Evolutionary conservation across 768 basidiomycete species (phyloP), one percentile per base, ranked within the genome.

Genomic region (Lactarius hatsudake): DNA sequence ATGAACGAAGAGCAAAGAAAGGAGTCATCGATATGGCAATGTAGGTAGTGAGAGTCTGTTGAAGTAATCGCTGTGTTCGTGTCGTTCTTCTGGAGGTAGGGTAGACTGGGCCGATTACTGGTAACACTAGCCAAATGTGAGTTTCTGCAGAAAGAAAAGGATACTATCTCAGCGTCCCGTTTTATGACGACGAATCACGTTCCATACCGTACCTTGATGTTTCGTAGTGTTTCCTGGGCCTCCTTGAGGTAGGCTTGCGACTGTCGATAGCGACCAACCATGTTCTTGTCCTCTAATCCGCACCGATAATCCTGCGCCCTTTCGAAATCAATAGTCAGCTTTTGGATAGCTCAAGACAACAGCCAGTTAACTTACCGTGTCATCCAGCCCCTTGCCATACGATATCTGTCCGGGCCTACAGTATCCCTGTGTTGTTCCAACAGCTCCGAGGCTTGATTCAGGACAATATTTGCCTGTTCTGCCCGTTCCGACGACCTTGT

Each of bases 171-270:
- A 62, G 20, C 9, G 13, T 57, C 23, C 17, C 30, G 53, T 51
- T 42, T 15, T 23, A 9, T 18, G 32, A 38, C n/a, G 28, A 62
- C 10, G 17, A 4, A 51, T 51, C 32, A n/a, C 30, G 5, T 3
- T 30, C 28, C 28, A 30, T 3, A 12, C 12, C 56, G 8, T 34
- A 66, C 65, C 65, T 62, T 8, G 18, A 66, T 58, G 1, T 13
- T 42, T 51, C 15, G 8, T 12, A 61, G 13, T 3, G 65, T 59
- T 38, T 62, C 65, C 15, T 40, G 61, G 28, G 61, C 65, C 28
- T 66, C n/a, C 17, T 53, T 48, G n/a, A 58, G 56, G 30, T 66
- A 66, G 4, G 32, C 17, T 13, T 62, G 61, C 20, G 56, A 34
- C 28, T 53, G 55, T 10, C 28, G 38, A 5, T 26, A 8, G 17